phyloP scores from a whole-genome alignment of 768 basidiomycete genomes.

The Lyophyllum shimeji region DNA sequence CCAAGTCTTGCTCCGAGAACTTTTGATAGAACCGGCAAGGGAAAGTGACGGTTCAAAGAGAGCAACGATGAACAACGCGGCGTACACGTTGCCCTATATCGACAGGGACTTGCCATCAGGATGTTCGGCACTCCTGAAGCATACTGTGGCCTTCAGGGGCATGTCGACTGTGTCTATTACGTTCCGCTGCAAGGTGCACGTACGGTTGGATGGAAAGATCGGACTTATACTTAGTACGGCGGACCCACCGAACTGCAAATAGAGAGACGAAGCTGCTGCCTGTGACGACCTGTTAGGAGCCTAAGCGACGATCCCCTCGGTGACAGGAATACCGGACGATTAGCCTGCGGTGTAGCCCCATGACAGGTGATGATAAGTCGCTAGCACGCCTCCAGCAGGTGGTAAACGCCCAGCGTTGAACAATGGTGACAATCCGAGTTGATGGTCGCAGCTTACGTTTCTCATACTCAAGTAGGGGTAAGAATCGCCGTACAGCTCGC shows the following conservation, averaged over 20 bases:
- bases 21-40: constrained; percentile 35
- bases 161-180: constrained; percentile 22
- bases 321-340: neutral
- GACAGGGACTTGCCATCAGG: constrained; percentile 32
- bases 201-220: neutral
- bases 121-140: constrained; percentile 37
- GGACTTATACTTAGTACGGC: constrained; percentile 26
- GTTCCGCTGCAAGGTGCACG: constrained; percentile 21
- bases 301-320: neutral
- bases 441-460: too few species aligned
- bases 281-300: constrained; percentile 26
- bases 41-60: constrained; percentile 24
- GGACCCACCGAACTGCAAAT: constrained; percentile 29
- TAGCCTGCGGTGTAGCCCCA: too few species aligned
- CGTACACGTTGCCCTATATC: neutral
- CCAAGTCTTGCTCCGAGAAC: constrained; percentile 35
- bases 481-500: too few species aligned
- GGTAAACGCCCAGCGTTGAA: too few species aligned
- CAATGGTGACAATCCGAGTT: too few species aligned
- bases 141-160: constrained; percentile 19
- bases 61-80: neutral
- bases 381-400: too few species aligned
- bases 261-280: constrained; percentile 35
- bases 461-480: too few species aligned
- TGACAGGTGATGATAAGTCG: too few species aligned